These are phyloP conservation scores for Reutealis trisperma DNA, from an alignment of 345 rosid genomes.

Conservation along the genomic window DNA sequence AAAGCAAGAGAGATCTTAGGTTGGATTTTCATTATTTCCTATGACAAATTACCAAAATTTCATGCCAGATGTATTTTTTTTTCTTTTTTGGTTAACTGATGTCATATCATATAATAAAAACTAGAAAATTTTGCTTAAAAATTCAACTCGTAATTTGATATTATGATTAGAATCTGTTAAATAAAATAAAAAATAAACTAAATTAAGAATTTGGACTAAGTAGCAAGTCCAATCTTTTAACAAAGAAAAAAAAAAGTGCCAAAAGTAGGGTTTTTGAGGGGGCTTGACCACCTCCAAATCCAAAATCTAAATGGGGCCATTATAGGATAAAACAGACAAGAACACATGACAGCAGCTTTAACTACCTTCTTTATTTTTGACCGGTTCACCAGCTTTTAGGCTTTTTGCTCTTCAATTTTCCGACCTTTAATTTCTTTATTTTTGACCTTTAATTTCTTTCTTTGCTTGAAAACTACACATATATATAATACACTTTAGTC, in stretches of 20 bases:
- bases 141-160: too few relatives aligned
- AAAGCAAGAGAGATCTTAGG: constrained; percentile 3
- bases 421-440: neutral
- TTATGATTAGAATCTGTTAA: too few relatives aligned
- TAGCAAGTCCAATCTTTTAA: neutral
- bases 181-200: too few relatives aligned
- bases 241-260: too few relatives aligned
- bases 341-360: constrained; percentile 17
- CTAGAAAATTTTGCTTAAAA: too few relatives aligned
- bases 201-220: neutral
- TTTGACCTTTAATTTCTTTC: neutral
- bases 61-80: neutral
- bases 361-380: constrained; percentile 33
- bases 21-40: neutral
- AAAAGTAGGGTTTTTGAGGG: neutral
- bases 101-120: too few relatives aligned
- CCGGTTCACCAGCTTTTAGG: constrained; percentile 29
- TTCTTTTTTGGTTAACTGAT: too few relatives aligned
- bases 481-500: too few relatives aligned
- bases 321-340: constrained; percentile 17
- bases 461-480: neutral
- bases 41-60: neutral
- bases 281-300: neutral
- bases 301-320: neutral
- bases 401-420: neutral